phyloP scores from a whole-genome alignment of 139 green algal species.

The Chara braunii region DNA sequence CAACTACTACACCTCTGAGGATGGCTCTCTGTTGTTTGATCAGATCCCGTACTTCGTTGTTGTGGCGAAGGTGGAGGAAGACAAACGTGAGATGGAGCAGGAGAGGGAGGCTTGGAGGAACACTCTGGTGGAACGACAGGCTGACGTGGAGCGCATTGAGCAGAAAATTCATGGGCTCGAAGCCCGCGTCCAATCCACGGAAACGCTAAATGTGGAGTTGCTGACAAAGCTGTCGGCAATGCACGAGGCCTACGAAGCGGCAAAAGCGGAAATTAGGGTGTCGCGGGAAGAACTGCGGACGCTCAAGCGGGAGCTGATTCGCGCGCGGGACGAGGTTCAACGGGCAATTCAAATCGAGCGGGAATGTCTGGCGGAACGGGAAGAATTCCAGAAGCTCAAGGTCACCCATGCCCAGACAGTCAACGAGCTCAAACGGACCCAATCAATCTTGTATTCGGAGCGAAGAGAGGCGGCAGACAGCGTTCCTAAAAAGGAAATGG shows the following conservation, averaged over 20 bases:
- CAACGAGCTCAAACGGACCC: not conserved
- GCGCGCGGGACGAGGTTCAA: not conserved
- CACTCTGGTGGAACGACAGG: slow-evolving; percentile 7
- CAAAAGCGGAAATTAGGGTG: slow-evolving; percentile 6
- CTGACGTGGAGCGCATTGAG: slow-evolving; percentile 22
- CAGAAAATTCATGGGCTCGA: slow-evolving; percentile 7
- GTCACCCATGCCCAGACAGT: not conserved
- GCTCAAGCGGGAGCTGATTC: not conserved
- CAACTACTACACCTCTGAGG: slow-evolving; percentile 10
- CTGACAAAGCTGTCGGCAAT: not conserved
- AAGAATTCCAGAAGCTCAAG: not conserved
- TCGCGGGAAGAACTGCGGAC: slow-evolving; percentile 23
- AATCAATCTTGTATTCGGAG: not conserved
- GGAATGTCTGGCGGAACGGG: not conserved
- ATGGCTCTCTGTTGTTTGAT: slow-evolving; percentile 12
- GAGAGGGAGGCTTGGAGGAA: not conserved
- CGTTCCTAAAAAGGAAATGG: not conserved
- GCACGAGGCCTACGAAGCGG: not conserved
- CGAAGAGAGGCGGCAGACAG: not conserved
- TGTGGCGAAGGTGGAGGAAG: slow-evolving; percentile 10
- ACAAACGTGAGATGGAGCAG: slow-evolving; percentile 10
- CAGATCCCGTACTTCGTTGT: slow-evolving; percentile 22
- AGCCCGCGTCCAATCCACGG: not conserved
- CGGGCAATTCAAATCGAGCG: not conserved
- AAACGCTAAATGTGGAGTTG: slow-evolving; percentile 1